Percentiles rank a stretch among this genome's conserved stretches.
Conservation (phyloP, 2,329 filamentous ascomycete species). For the Aspergillus fructus region DNA sequence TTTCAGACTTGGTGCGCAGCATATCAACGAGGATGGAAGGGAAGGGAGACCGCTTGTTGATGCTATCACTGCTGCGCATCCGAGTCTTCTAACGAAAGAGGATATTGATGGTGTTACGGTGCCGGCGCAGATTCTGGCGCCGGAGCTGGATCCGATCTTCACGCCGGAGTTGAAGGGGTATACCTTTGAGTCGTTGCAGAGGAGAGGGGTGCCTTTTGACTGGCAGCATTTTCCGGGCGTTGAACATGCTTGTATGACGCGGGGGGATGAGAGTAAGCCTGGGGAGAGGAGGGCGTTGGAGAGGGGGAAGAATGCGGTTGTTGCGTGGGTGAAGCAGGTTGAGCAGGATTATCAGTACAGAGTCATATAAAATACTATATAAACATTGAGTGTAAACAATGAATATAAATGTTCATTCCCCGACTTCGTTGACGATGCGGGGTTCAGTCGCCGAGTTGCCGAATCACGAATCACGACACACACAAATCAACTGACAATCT, state of each 20-base stretch:
- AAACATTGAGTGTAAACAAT: no score
- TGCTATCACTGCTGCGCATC: constrained; percentile 48
- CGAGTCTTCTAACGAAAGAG: constrained; percentile 41
- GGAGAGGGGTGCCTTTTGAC: constrained; percentile 44
- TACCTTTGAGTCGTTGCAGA: constrained; percentile 41
- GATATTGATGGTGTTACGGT: constrained; percentile 51
- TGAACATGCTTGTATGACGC: constrained; percentile 46
- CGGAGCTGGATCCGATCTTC: constrained; percentile 48
- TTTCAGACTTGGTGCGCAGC: constrained; percentile 44
- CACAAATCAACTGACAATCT: no score
- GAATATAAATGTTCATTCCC: no score
- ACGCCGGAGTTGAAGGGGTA: constrained; percentile 49
- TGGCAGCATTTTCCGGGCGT: constrained; percentile 55
- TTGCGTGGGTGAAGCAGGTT: constrained; percentile 43
- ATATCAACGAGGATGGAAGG: no score
- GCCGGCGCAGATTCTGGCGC: constrained; percentile 54
- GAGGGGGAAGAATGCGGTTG: constrained; percentile 49
- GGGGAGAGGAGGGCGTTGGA: constrained; percentile 48
- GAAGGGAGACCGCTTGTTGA: constrained; percentile 46
- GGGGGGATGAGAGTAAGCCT: constrained; percentile 41
- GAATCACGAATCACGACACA: no score
- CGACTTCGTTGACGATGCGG: no score
- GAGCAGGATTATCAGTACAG: no score
- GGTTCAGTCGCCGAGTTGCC: no score
- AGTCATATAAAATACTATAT: no score